Evolutionary conservation across 2,329 filamentous ascomycete genomes (phyloP), one percentile per base, ranked within the genome.

Genomic region (Zalaria sp.): DNA sequence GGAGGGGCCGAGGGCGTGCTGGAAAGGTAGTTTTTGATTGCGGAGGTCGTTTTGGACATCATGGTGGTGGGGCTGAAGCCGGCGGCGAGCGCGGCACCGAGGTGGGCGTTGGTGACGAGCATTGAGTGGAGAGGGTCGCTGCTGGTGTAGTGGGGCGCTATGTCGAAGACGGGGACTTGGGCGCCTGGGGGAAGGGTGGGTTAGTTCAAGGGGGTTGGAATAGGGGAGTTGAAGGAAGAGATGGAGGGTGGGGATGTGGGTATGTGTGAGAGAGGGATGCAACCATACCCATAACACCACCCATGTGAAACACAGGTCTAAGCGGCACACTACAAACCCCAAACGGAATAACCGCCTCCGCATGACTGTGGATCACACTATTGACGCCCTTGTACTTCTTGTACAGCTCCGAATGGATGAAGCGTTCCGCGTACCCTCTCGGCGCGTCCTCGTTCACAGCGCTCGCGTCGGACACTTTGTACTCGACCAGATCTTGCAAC

Each of bases 341-440:
- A 44, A 65, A 69, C 1, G 65, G 65, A 25, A 68, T 43, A 3
- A 68, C 60, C 35, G 62, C 59, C 38, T 57, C 54, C 18, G 53
- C 50, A 47, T 68, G 66, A 10, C 59, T 60, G 46, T 68, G 65
- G 1, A 69, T 56, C 2, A 69, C 63, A 37, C 57, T 55, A 35
- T 67, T 61, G 11, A 69, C 59, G 4, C 52, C 55, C 1, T 57
- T 58, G 48, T 65, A 69, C 35, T 56, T 55, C 50, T 66, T 67
- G 50, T 67, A 67, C 10, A 68, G 62, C 43, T 58, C 56, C 27
- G 49, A 52, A 51, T 70, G 66, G 39, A 69, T 66, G 49, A 58
- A 61, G 11, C 66, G 55, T 51, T 70, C 66, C 4, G 58, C 43
- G 42, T 63, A 68, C 27, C 43, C 41, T n/a, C 32, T 35, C 2